phyloP scores from a whole-genome alignment of 257 asterid genomes.

The Nicotiana noctiflora region DNA sequence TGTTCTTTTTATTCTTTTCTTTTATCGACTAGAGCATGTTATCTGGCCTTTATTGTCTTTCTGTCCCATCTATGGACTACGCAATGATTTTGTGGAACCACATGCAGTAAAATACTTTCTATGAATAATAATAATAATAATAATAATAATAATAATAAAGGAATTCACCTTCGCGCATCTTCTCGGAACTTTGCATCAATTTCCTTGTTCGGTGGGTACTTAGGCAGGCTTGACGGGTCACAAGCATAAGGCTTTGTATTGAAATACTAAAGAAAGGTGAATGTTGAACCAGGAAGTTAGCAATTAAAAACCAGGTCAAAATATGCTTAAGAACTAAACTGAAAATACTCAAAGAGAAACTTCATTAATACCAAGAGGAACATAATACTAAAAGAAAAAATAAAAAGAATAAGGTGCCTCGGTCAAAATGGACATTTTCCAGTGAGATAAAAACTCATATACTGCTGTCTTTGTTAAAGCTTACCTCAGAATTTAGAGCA shows the following conservation, averaged over 20 bases:
- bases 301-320: not conserved
- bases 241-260: constrained; percentile 63
- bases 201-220: constrained; percentile 90
- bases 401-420: not conserved
- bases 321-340: not conserved
- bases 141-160: not conserved
- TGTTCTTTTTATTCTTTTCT: not conserved
- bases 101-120: not conserved
- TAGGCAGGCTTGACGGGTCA: constrained; percentile 74
- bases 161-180: constrained; percentile 51
- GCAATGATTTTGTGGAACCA: not conserved
- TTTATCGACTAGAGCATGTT: not conserved
- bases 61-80: not conserved
- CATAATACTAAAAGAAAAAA: not conserved
- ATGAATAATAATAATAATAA: not conserved
- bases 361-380: not conserved
- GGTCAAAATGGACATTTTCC: not conserved
- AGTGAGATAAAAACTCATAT: not conserved
- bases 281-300: not conserved
- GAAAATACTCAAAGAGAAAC: not conserved
- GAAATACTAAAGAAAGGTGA: constrained; percentile 48
- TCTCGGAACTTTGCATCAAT: constrained; percentile 90
- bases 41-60: not conserved
- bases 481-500: constrained; percentile 67
- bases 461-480: not conserved